These are phyloP conservation scores for Physcomitrellopsis africana DNA, from an alignment of 225 moss, liverwort and hornwort genomes.

Conservation along the genomic window DNA sequence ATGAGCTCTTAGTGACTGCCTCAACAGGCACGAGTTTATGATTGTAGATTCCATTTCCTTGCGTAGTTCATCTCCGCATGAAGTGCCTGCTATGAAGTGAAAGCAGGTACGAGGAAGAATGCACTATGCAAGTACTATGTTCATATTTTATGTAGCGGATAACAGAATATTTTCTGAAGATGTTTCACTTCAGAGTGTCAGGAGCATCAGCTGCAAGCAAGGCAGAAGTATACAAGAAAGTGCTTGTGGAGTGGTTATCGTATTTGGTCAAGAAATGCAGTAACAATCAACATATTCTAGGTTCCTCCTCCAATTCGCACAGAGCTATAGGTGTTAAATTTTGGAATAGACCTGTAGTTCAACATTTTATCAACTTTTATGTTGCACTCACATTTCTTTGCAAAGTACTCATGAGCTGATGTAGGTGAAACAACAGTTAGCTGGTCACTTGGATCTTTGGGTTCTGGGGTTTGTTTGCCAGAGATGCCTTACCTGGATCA, in stretches of 20 bases:
- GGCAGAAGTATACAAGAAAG: constrained; percentile 4
- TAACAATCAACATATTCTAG: neutral
- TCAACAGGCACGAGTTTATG: constrained; percentile 34
- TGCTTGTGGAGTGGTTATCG: neutral
- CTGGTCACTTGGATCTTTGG: too few relatives aligned
- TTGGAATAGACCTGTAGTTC: too few relatives aligned
- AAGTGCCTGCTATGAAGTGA: constrained; percentile 1
- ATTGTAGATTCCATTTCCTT: neutral
- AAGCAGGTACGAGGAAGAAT: constrained; percentile 14
- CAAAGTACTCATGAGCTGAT: too few relatives aligned
- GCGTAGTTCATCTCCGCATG: constrained; percentile 3
- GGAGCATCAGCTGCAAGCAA: constrained; percentile 20
- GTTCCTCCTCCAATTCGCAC: neutral
- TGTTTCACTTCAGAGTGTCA: constrained; percentile 9
- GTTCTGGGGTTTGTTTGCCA: too few relatives aligned
- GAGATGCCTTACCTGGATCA: too few relatives aligned
- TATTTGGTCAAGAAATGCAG: neutral
- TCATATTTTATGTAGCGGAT: constrained; percentile 15
- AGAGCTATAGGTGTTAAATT: too few relatives aligned
- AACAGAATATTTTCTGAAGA: constrained; percentile 16
- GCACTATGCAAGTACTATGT: constrained; percentile 1
- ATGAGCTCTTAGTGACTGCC: neutral
- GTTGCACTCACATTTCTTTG: too few relatives aligned
- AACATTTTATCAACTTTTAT: too few relatives aligned
- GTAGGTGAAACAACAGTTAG: too few relatives aligned